Evolutionary conservation across 139 green algal genomes (phyloP), one percentile per base, ranked within the genome.

Genomic region (Edaphochlamys debaryana): DNA sequence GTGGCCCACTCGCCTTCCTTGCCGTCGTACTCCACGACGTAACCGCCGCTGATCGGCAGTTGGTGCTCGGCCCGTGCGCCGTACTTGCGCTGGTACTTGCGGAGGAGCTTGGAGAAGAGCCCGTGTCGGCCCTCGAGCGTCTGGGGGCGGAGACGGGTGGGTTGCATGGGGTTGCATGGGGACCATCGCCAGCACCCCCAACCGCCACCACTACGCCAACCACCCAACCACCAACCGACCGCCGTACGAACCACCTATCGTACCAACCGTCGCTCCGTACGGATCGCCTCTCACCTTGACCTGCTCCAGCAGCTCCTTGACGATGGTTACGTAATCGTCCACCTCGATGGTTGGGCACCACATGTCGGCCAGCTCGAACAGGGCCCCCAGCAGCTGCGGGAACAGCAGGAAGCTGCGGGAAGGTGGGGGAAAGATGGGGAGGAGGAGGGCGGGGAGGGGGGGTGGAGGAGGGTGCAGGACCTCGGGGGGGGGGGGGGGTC

Each of bases 361-460:
- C 73, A 80, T 69, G 73, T 80, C 73, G 9, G 73, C 73, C 73
- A 80, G 73, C 56, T 80, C 73, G 58, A 80, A 80, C 73, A 80
- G 54, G 56, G 73, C 56, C 3, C 50, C 25, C 13, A 70, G 73
- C 32, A 80, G 73, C 54, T 80, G 56, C 9, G 73, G 73, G 73
- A 80, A 80, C 32, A 69, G 56, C 56, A 80, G 73, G 58, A 80
- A 80, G 56, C 69, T 76, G 69, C 40, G 42, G n/a, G n/a, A n/a
- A n/a, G n/a, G n/a, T n/a, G n/a, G n/a, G n/a, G n/a, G n/a, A n/a
- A n/a, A n/a, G n/a, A n/a, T n/a, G 54, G 54, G 54, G 54, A 32
- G 23, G 54, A 29, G 23, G 17, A 27, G 22, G 67, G 38, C 19
- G 1, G 13, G 13, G 42, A 0, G 30, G 4, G 67, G 67, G n/a